Base-by-base conservation (phyloP, 139 green algal genomes). In the Micractinium conductrix region DNA sequence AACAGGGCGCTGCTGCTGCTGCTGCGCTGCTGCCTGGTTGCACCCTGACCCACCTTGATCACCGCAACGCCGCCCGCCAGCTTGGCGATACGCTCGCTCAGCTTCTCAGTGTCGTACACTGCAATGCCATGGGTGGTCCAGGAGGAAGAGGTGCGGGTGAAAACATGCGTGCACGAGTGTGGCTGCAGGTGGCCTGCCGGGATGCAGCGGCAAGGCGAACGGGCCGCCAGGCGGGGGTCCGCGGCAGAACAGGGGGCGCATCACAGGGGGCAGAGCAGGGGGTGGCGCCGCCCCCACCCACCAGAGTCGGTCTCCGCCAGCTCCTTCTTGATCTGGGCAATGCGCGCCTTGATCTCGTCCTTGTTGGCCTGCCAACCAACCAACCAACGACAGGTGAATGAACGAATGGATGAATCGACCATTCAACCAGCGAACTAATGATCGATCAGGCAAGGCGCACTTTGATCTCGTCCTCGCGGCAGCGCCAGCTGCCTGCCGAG, bases 71-170 rank as follows among this genome's bases (percentile, higher is more conserved):
- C 97, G 45, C 97, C 97, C 19, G 91, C 90, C 62, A 99, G 94
- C 96, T 99, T 99, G 83, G 97, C 97, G 76, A 99, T 99, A 88
- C 97, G 95, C 93, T 99, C 97, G 1, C 81, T 92, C 35, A 99
- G 95, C 96, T 99, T 99, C 94, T 99, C 94, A 0, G 95, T 98
- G 93, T 99, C 97, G 85, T 99, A 99, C 68, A 98, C 93, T 82
- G 55, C n/a, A n/a, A n/a, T n/a, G n/a, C n/a, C n/a, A n/a, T n/a
- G n/a, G n/a, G n/a, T n/a, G n/a, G n/a, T n/a, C n/a, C n/a, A n/a
- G n/a, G n/a, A n/a, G n/a, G n/a, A n/a, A n/a, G n/a, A n/a, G n/a
- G n/a, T n/a, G n/a, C n/a, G n/a, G n/a, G n/a, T n/a, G n/a, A n/a
- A n/a, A n/a, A n/a, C n/a, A n/a, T n/a, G n/a, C n/a, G n/a, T n/a